These are phyloP conservation scores for Diutina rugosa DNA, from an alignment of 1,139 yeast genomes.

Conservation along the genomic window DNA sequence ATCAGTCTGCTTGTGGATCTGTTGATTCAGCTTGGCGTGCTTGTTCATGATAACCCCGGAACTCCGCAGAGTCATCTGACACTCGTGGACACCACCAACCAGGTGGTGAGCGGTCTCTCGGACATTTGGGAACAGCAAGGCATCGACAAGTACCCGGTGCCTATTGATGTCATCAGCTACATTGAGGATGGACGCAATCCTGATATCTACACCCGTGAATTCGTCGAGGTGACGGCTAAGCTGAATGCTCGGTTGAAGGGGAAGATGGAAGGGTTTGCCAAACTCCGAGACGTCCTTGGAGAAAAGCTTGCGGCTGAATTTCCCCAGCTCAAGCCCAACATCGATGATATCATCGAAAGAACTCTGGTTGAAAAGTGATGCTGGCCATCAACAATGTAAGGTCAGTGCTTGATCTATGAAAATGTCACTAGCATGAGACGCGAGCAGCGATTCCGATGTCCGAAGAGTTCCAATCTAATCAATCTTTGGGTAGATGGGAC, in stretches of 20 bases:
- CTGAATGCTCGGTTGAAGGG: constrained; percentile 85
- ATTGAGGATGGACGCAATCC: constrained; percentile 96
- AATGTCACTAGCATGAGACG: no score
- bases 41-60: constrained; percentile 89
- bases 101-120: constrained; percentile 12
- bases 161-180: constrained; percentile 68
- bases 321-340: constrained; percentile 51
- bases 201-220: constrained; percentile 91
- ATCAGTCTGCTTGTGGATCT: constrained; percentile 69
- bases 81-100: constrained; percentile 27
- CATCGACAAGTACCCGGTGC: constrained; percentile 35
- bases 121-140: neutral
- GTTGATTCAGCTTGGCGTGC: constrained; percentile 76
- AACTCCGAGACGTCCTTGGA: constrained; percentile 52
- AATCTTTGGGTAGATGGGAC: no score
- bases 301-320: constrained; percentile 60
- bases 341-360: constrained; percentile 35
- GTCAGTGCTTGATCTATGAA: neutral
- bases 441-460: no score
- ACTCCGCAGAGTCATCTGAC: constrained; percentile 42
- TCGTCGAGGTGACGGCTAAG: constrained; percentile 81
- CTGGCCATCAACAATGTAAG: neutral
- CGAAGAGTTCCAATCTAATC: no score
- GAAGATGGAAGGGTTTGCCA: constrained; percentile 50
- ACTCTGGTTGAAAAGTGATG: constrained; percentile 9